Conservation (phyloP, 805 yeast species). For the Danielozyma ontarioensis region DNA sequence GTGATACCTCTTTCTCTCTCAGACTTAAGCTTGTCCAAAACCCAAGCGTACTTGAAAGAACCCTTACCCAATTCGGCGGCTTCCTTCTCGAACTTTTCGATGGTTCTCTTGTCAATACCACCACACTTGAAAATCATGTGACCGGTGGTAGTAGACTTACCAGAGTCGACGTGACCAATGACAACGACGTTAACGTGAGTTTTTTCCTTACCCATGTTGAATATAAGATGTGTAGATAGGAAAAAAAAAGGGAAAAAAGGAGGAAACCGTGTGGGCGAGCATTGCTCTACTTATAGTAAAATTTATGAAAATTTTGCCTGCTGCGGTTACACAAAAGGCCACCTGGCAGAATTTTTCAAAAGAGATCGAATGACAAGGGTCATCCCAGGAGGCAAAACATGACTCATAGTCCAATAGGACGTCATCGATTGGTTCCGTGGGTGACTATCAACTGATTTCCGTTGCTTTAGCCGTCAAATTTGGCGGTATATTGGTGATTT, state of each 20-base stretch:
- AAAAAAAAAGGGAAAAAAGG: too few relatives aligned
- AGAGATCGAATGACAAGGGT: too few relatives aligned
- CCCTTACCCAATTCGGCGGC: constrained; percentile 97
- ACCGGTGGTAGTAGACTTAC: constrained; percentile 98
- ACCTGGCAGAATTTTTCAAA: too few relatives aligned
- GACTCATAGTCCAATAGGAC: too few relatives aligned
- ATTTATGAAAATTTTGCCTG: neutral
- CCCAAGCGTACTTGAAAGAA: constrained; percentile 98
- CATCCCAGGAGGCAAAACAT: too few relatives aligned
- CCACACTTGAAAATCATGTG: constrained; percentile 99
- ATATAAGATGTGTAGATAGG: neutral
- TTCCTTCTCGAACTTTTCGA: constrained; percentile 97
- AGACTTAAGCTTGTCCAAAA: constrained; percentile 88
- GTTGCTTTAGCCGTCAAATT: too few relatives aligned
- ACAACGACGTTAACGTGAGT: constrained; percentile 99
- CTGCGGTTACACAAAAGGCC: too few relatives aligned
- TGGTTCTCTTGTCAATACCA: constrained; percentile 98
- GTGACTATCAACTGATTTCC: too few relatives aligned
- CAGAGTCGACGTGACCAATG: constrained; percentile 99
- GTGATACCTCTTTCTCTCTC: too few relatives aligned
- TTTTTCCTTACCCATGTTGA: constrained; percentile 83
- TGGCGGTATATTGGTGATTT: too few relatives aligned
- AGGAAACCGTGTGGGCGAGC: neutral
- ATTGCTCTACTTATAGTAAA: neutral
- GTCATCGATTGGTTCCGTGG: too few relatives aligned